phyloP scores from a whole-genome alignment of 176 grass and related monocot species.

The Avena atlantica region DNA sequence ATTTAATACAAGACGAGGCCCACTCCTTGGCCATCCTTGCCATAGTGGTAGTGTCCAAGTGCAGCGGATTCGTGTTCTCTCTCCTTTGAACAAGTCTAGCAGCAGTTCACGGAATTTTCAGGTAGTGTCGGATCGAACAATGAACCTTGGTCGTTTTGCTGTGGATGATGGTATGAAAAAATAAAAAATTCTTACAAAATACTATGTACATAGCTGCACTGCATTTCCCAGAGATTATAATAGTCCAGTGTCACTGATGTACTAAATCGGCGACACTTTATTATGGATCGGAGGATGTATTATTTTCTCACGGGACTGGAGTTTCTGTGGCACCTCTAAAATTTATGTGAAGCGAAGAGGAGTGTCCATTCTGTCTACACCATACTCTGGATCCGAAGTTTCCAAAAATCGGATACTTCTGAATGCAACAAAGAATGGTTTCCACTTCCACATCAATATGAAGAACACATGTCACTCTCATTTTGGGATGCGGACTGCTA shows the following conservation, averaged over 20 bases:
- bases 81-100: background rate
- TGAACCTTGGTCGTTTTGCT: slow-evolving; percentile 11
- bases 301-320: no score
- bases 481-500: background rate
- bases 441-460: slow-evolving; percentile 11
- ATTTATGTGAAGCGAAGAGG: background rate
- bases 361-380: background rate
- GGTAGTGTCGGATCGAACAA: slow-evolving; percentile 30
- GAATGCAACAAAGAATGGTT: background rate
- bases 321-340: background rate
- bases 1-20: slow-evolving; percentile 39
- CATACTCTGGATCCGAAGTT: background rate
- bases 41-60: slow-evolving; percentile 28
- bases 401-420: background rate
- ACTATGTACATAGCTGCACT: background rate
- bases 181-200: background rate
- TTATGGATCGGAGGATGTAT: no score
- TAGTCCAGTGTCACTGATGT: no score
- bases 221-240: background rate
- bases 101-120: slow-evolving; percentile 26
- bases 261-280: no score
- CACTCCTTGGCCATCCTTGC: slow-evolving; percentile 8
- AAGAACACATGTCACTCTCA: slow-evolving; percentile 23
- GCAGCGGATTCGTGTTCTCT: slow-evolving; percentile 26
- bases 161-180: background rate